Evolutionary conservation across 768 basidiomycete species (phyloP).

Genomic region (Boletellus sp.): DNA sequence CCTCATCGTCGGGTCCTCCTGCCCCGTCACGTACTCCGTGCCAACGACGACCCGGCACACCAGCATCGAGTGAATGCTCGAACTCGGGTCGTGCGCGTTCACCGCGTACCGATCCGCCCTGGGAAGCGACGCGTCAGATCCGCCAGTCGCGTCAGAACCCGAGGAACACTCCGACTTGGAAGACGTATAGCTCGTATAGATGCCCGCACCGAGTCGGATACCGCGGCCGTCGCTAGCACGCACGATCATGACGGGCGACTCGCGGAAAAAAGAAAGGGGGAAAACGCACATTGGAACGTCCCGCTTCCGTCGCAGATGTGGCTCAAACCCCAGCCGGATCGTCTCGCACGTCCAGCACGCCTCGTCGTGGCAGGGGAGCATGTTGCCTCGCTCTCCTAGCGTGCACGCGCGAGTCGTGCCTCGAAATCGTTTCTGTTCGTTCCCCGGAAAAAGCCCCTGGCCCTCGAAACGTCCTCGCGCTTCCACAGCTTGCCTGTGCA

Average conservation of each 20-base stretch:
- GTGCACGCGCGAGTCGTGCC: constrained; percentile 19
- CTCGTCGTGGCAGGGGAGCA: constrained; percentile 7
- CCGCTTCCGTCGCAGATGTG: constrained; percentile 19
- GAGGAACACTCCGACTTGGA: constrained; percentile 18
- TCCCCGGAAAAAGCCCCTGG: constrained; percentile 5
- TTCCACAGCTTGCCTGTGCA: constrained; percentile 17
- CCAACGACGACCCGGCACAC: constrained; percentile 25
- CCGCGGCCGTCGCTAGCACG: constrained; percentile 11
- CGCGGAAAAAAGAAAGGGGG: not conserved
- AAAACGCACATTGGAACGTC: constrained; percentile 10
- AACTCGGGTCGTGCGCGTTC: constrained; percentile 7
- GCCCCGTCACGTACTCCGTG: not conserved
- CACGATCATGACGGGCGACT: too few relatives aligned
- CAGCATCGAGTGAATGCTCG: constrained; percentile 18
- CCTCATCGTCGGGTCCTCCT: constrained; percentile 11
- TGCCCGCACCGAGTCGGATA: constrained; percentile 24
- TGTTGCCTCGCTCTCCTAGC: constrained; percentile 21
- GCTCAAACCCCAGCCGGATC: constrained; percentile 20
- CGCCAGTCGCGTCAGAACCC: not conserved
- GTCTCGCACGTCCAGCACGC: constrained; percentile 20
- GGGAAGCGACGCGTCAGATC: not conserved
- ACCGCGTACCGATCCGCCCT: constrained; percentile 20
- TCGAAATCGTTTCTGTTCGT: constrained; percentile 26
- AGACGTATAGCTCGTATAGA: constrained; percentile 21
- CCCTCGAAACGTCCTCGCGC: constrained; percentile 4